Evolutionary conservation across 352 stramenopile species (phyloP), one percentile per base, ranked within the genome.

Genomic region (Sclerospora graminicola): DNA sequence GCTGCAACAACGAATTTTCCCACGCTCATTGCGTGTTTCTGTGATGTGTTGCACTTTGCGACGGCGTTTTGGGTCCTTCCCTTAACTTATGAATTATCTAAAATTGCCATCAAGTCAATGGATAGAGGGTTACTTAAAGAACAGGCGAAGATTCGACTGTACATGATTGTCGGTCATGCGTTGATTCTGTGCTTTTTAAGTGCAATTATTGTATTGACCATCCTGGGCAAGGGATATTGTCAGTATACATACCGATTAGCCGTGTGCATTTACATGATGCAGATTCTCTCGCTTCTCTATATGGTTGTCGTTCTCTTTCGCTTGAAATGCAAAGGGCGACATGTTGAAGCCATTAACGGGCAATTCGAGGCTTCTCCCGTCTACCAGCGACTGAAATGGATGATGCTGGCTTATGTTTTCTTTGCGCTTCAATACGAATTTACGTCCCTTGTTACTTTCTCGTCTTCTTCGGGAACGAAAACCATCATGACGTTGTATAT

Each of bases 51-150:
- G 55, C 64, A 82, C 21, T 68, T 77, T 8, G 69, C 58, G 4
- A 49, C 73, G 14, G 57, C 69, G 0, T 50, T 82, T 2, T 81
- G 65, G 58, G 48, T 74, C 9, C 59, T 79, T 14, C 67, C 69
- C 15, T 44, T 87, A 0, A 63, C 55, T 13, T 75, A 81, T 48
- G 75, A 87, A 23, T 47, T 87, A n/a, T 67, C 52, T 8, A 61
- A 66, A 30, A 70, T 87, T 31, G 75, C 64, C 8, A 44, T 49
- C 13, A 79, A 66, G 21, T 68, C 69, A 2, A 87, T 87, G 75
- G 75, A 87, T 32, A 52, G 75, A 27, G 75, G 75, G 2, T 43
- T 48, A 4, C 24, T 16, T 1, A 68, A 66, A 18, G 75, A 87
- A 41, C 34, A 59, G 14, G 46, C 39, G 2, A 59, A 63, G 14